These are phyloP conservation scores for Melanomma pulvis-pyrius DNA, from an alignment of 495 filamentous ascomycete genomes.

Conservation along the genomic window DNA sequence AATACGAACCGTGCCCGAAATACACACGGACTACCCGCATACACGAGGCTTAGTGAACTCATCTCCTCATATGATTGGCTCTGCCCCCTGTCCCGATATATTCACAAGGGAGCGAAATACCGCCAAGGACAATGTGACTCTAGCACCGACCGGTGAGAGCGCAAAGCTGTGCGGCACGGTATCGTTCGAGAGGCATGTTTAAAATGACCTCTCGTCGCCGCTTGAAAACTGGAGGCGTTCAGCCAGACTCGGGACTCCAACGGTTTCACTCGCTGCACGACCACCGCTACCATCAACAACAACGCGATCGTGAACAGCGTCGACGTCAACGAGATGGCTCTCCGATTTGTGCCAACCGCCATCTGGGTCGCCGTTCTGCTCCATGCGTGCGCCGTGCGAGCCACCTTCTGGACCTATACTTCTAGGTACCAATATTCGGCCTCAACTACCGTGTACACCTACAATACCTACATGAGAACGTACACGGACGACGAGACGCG, in stretches of 20 bases:
- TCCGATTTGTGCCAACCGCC: neutral
- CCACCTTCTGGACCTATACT: constrained; percentile 16
- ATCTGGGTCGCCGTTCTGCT: constrained; percentile 1
- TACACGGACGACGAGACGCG: neutral
- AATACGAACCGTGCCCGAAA: constrained; percentile 11
- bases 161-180: neutral
- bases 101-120: neutral
- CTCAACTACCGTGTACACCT: neutral
- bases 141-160: neutral
- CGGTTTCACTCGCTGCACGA: neutral
- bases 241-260: neutral
- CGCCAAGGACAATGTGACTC: neutral
- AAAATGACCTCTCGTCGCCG: constrained; percentile 7
- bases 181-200: neutral
- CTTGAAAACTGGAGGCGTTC: neutral
- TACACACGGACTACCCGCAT: constrained; percentile 8
- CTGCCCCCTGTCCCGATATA: neutral
- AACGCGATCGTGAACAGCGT: neutral
- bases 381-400: neutral
- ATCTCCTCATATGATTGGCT: neutral
- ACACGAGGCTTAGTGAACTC: neutral
- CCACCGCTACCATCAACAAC: neutral
- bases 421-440: neutral
- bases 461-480: neutral
- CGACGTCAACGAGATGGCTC: neutral